These are phyloP conservation scores for Sphaerostilbella broomeana DNA, from an alignment of 2,329 filamentous ascomycete species.

Conservation along the genomic window DNA sequence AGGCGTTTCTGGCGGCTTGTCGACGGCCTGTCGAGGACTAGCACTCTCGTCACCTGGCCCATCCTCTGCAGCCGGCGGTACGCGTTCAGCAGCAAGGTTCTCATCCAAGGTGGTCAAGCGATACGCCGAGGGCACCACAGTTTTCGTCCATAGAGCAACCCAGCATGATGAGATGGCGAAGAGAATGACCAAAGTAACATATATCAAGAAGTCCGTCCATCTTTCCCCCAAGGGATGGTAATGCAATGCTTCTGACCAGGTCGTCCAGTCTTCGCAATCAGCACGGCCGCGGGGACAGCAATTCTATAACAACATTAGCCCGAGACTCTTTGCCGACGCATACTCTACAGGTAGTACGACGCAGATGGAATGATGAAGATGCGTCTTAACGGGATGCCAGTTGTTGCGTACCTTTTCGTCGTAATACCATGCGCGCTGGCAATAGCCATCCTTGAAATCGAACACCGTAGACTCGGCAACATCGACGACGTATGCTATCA, in stretches of 20 bases:
- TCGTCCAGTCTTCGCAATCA: constrained; percentile 50
- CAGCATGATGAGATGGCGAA: constrained; percentile 69
- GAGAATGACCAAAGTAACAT: constrained; percentile 62
- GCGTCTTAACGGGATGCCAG: too few relatives aligned
- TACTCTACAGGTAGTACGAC: neutral
- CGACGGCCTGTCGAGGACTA: constrained; percentile 34
- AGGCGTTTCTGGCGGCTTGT: constrained; percentile 35
- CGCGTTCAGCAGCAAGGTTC: constrained; percentile 67
- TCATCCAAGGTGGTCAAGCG: constrained; percentile 86
- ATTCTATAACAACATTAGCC: constrained; percentile 29
- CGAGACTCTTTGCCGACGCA: too few relatives aligned
- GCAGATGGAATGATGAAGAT: too few relatives aligned
- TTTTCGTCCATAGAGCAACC: constrained; percentile 85
- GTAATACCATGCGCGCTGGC: constrained; percentile 61
- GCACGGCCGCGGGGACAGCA: constrained; percentile 50
- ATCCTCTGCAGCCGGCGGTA: constrained; percentile 32
- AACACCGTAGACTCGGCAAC: constrained; percentile 80
- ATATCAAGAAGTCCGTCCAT: constrained; percentile 74
- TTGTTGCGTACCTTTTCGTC: constrained; percentile 53
- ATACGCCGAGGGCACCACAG: constrained; percentile 82
- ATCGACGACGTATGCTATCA: constrained; percentile 83
- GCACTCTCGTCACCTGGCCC: constrained; percentile 38
- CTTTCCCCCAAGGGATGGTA: constrained; percentile 38
- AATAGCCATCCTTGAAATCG: constrained; percentile 89
- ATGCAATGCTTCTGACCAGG: constrained; percentile 46